Conservation (phyloP, 192 early-diverging fungal genomes). For the Mortierella hygrophila region DNA sequence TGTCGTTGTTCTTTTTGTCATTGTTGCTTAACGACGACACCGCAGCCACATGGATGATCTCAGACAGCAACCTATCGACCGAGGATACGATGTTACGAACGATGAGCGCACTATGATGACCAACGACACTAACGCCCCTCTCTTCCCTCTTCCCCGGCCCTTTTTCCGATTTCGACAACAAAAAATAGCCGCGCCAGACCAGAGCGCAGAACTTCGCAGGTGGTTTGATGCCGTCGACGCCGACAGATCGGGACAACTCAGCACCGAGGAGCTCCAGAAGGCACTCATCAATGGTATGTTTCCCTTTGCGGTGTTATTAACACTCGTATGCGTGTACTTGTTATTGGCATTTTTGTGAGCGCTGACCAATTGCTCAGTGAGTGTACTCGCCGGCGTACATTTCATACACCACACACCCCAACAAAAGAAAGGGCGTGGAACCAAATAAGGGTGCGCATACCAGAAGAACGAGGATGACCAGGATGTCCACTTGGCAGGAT, state of each 20-base stretch:
- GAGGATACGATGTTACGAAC: background rate
- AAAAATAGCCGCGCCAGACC: conserved; percentile 12
- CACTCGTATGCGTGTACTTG: background rate
- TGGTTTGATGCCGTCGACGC: conserved; percentile 76
- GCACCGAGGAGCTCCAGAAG: conserved; percentile 76
- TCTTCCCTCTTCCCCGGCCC: background rate
- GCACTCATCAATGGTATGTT: conserved; percentile 76
- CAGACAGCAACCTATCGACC: background rate
- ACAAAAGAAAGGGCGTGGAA: background rate
- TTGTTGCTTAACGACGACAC: background rate
- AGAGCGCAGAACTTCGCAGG: conserved; percentile 28
- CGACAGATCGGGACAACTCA: conserved; percentile 77
- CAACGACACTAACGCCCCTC: background rate
- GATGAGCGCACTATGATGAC: background rate
- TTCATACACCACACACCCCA: background rate
- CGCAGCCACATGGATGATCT: background rate
- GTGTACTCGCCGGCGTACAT: background rate
- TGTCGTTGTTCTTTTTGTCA: background rate
- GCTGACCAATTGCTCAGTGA: conserved; percentile 2
- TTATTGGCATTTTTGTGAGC: conserved; percentile 5
- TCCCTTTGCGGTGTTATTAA: background rate
- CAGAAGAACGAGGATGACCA: background rate
- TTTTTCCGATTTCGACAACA: background rate
- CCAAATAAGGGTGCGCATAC: background rate
- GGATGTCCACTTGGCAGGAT: background rate